Base-by-base conservation (phyloP, 257 asterid species). In the Fraxinus excelsior region DNA sequence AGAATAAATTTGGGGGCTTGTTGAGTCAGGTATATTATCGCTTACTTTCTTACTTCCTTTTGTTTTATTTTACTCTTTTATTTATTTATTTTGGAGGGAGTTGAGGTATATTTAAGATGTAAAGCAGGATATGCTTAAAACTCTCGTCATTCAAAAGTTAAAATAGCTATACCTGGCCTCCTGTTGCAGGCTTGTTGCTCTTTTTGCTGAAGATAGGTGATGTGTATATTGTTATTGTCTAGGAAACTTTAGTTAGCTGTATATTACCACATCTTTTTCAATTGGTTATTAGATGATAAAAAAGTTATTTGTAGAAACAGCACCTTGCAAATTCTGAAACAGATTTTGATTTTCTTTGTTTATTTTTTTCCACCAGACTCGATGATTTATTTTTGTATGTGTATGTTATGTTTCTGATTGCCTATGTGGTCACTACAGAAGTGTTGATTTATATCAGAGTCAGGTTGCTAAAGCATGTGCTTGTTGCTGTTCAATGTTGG, bases 1-100 rank as follows among this genome's bases (percentile, higher is more conserved):
- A 91, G 92, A 95, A 73, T 80, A 89, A 86, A 85, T 95, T 93
- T 70, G 99, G 99, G 79, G 99, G 99, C 68, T 77, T 93, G 85
- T 73, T 95, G 85, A 85, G 84, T 86, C 99, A 95, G 98, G 99
- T 95, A 28, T 70, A 2, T 34, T 67, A 37, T 12, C 68, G 2
- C 7, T 62, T 26, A 9, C 23, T 23, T 32, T 46, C 19, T 68
- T 23, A 70, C 62, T 56, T 37, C 32, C 62, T 32, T 74, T 7
- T 21, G 21, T 49, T 75, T 65, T 51, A 26, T n/a, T 72, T 60
- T 74, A 73, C 56, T 79, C 6, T 60, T 14, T 60, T 76, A 62
- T 53, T 25, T 29, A 29, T 53, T 60, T 67, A 21, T 53, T 64
- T 76, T 76, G 72, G 62, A 37, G 65, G 49, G 29, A 12, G 56